These are phyloP conservation scores for Vaccinium macrocarpon DNA, from an alignment of 148 eudicot genomes.

Conservation along the genomic window DNA sequence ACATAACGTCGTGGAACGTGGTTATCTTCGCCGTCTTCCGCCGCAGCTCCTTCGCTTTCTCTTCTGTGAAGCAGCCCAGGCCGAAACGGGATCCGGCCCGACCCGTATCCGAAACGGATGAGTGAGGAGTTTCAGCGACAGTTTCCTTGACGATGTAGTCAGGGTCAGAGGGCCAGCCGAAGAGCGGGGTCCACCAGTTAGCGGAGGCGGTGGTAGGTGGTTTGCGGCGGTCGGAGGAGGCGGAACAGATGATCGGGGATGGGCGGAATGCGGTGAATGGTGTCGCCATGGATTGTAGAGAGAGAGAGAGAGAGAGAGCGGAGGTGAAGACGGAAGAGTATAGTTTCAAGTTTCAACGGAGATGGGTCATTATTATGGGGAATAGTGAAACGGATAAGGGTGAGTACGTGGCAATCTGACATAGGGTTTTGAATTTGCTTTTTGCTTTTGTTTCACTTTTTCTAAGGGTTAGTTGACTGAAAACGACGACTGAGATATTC, in stretches of 20 bases:
- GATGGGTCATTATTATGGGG: not conserved
- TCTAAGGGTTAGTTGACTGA: too few species aligned
- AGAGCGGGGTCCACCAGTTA: conserved; percentile 72
- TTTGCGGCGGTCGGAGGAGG: conserved; percentile 23
- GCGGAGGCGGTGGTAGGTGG: conserved; percentile 25
- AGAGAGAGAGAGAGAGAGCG: conserved; percentile 11
- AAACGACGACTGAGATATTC: too few species aligned
- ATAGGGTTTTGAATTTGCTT: too few species aligned
- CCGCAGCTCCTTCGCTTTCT: conserved; percentile 63
- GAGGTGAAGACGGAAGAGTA: not conserved
- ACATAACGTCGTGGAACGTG: conserved; percentile 71
- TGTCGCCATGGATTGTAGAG: conserved; percentile 39
- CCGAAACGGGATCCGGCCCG: conserved; percentile 29
- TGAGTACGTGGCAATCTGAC: conserved; percentile 4
- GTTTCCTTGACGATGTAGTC: not conserved
- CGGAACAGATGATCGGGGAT: conserved; percentile 27
- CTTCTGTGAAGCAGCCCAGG: conserved; percentile 63
- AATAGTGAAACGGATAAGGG: conserved; percentile 4
- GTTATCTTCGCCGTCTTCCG: conserved; percentile 51
- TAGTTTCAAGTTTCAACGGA: not conserved
- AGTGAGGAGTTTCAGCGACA: not conserved
- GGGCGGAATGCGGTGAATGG: conserved; percentile 35
- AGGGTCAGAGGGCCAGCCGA: conserved; percentile 63
- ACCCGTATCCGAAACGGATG: conserved; percentile 13
- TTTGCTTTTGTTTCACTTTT: too few species aligned